Conservation (phyloP, 2,329 filamentous ascomycete species). For the Exserohilum rostratum region DNA sequence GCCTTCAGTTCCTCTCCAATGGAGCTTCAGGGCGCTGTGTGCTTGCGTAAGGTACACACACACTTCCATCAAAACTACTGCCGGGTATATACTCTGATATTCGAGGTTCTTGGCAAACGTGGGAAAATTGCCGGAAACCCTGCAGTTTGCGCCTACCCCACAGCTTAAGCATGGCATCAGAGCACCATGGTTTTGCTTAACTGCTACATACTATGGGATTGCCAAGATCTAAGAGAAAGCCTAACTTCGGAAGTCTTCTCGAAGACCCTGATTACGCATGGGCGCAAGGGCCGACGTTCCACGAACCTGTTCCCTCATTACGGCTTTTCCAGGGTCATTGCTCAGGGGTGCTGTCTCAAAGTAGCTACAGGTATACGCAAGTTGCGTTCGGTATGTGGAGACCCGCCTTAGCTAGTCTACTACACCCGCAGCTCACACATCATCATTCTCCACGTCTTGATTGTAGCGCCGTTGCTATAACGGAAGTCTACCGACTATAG, state of each 20-base stretch:
- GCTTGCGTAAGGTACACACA: background rate
- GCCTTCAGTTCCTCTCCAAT: background rate
- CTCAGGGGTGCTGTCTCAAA: background rate
- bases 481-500: constrained; percentile 19
- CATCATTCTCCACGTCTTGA: constrained; percentile 20
- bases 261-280: constrained; percentile 27
- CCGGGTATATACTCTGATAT: constrained; percentile 2
- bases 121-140: constrained; percentile 21
- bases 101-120: constrained; percentile 1
- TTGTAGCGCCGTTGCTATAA: constrained; percentile 17
- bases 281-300: constrained; percentile 36
- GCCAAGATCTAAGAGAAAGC: constrained; percentile 18
- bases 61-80: background rate
- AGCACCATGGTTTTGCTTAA: constrained; percentile 24
- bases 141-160: constrained; percentile 22
- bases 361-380: constrained; percentile 2
- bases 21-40: background rate
- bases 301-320: constrained; percentile 31
- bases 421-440: constrained; percentile 18
- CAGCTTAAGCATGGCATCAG: constrained; percentile 21
- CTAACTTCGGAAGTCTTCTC: constrained; percentile 34
- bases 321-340: constrained; percentile 21
- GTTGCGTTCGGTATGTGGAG: constrained; percentile 9
- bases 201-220: constrained; percentile 19
- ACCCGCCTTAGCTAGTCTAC: constrained; percentile 28